Percentiles rank a stretch among this genome's conserved stretches.
phyloP scores from a whole-genome alignment of 1,284 basidiomycete species.

The Trametes hirsuta region DNA sequence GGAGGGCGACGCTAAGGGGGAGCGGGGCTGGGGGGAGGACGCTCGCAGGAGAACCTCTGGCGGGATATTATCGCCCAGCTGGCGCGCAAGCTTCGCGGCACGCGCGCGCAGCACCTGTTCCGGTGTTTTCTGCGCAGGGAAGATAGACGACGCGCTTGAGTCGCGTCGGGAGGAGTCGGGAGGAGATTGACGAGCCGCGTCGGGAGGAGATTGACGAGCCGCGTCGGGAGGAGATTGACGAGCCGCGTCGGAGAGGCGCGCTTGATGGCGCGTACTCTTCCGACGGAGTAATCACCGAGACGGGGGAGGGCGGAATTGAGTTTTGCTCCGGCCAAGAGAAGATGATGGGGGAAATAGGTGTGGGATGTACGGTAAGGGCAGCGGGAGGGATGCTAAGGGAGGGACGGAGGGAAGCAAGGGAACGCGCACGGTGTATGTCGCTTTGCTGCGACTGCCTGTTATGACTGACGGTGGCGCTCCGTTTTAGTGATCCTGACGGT shows the following conservation, averaged over 20 bases:
- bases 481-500: conserved; percentile 22
- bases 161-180: conserved; percentile 14
- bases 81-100: conserved; percentile 44
- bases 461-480: conserved; percentile 30
- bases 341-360: conserved; percentile 25
- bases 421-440: conserved; percentile 31
- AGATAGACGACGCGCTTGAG: conserved; percentile 24
- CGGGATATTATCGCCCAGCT: conserved; percentile 45
- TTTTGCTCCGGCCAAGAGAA: conserved; percentile 22
- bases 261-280: neutral
- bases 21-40: conserved; percentile 24
- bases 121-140: conserved; percentile 22
- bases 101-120: conserved; percentile 38
- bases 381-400: conserved; percentile 24
- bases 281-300: conserved; percentile 6
- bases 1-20: conserved; percentile 16
- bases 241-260: conserved; percentile 6
- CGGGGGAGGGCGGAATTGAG: conserved; percentile 12
- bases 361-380: conserved; percentile 3
- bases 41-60: conserved; percentile 39
- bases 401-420: conserved; percentile 29
- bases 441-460: conserved; percentile 7
- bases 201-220: conserved; percentile 17
- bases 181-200: conserved; percentile 18
- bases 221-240: conserved; percentile 16